These are phyloP conservation scores for Davidsoniella australis DNA, from an alignment of 2,329 filamentous ascomycete species.

Conservation along the genomic window DNA sequence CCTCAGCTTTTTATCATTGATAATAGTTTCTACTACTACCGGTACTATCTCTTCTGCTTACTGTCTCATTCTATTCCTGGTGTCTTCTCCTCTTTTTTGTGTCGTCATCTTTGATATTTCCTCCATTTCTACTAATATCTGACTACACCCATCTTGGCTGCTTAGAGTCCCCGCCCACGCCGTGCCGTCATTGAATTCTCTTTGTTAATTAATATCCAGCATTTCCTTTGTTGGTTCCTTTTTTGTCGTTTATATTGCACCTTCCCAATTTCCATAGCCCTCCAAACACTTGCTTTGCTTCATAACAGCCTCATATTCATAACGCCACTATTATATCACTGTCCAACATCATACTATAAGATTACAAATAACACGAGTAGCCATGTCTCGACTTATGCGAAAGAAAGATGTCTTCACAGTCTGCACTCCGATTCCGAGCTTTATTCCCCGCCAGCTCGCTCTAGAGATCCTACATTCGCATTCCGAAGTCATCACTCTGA, in stretches of 20 bases:
- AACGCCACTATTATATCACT: no score
- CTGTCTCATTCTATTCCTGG: neutral
- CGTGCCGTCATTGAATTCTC: no score
- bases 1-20: no score
- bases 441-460: slow-evolving; percentile 54
- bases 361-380: slow-evolving; percentile 10
- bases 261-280: neutral
- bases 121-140: neutral
- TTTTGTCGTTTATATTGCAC: no score
- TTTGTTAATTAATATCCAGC: no score
- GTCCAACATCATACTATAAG: no score
- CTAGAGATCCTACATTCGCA: slow-evolving; percentile 57
- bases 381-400: slow-evolving; percentile 28
- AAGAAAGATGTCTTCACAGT: slow-evolving; percentile 52
- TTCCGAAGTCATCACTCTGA: slow-evolving; percentile 52
- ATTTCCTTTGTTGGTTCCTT: no score
- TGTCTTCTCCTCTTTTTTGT: neutral
- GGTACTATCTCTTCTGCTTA: neutral
- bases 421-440: slow-evolving; percentile 51
- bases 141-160: no score
- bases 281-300: neutral
- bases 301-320: neutral
- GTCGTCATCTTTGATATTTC: neutral
- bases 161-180: no score
- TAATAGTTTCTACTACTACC: no score